Percentiles rank a stretch among this genome's conserved stretches.
These are phyloP conservation scores for Geotrichum fermentans DNA, from an alignment of 1,139 yeast species.

Conservation along the genomic window DNA sequence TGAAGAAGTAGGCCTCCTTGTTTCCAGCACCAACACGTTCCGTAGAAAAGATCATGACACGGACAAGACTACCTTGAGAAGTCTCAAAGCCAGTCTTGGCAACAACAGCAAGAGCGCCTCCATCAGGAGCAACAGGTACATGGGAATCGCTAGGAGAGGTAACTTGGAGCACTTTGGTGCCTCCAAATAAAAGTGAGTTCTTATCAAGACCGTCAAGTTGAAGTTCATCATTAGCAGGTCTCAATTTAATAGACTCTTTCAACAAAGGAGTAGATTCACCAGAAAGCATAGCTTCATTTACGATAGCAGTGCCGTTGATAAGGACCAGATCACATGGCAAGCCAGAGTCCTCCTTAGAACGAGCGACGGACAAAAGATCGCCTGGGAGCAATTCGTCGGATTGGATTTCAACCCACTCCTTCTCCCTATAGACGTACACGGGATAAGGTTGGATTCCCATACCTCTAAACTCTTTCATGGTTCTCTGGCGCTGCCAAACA, in stretches of 20 bases:
- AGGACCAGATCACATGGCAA: conserved; percentile 92
- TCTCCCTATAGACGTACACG: conserved; percentile 66
- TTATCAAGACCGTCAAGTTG: conserved; percentile 82
- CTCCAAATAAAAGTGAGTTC: conserved; percentile 88
- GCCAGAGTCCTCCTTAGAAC: conserved; percentile 88
- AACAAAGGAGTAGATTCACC: conserved; percentile 97
- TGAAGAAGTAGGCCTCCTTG: conserved; percentile 88
- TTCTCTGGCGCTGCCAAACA: conserved; percentile 84
- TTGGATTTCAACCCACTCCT: conserved; percentile 62
- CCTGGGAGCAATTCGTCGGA: conserved; percentile 84
- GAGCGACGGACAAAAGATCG: conserved; percentile 79
- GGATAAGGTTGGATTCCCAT: conserved; percentile 95
- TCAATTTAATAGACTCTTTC: conserved; percentile 81
- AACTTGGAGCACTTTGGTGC: conserved; percentile 93
- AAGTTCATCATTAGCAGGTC: conserved; percentile 65
- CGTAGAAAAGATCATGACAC: conserved; percentile 96
- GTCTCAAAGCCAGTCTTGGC: conserved; percentile 96
- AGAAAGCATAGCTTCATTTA: conserved; percentile 95
- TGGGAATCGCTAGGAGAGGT: conserved; percentile 56
- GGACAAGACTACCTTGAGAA: conserved; percentile 92
- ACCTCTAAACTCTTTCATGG: conserved; percentile 90
- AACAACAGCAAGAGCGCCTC: conserved; percentile 88
- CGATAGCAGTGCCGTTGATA: conserved; percentile 84
- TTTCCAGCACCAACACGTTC: conserved; percentile 96
- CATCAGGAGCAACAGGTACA: conserved; percentile 62